Base-by-base conservation (phyloP, 768 basidiomycete genomes). In the Leccinum disarticulatum region DNA sequence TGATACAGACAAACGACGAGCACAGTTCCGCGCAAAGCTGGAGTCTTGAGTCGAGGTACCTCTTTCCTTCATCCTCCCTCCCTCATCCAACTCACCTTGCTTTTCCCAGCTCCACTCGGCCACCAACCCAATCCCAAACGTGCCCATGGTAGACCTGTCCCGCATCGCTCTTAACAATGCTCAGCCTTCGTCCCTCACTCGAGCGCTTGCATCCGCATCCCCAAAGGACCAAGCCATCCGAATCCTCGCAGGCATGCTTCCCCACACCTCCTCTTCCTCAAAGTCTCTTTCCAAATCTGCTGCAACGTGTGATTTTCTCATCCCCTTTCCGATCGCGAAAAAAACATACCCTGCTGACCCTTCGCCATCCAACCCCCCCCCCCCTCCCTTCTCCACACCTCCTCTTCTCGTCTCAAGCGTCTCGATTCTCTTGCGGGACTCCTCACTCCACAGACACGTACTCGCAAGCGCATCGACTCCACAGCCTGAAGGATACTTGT, bases 111-210 rank as follows among this genome's bases (percentile, higher is more conserved):
- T 87, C 46, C 82, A 91, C 66, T 52, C 71, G 4, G 76, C 76
- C 56, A 65, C 67, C 31, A 52, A 60, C 3, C 65, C 77, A n/a
- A 63, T 85, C 17, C 88, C 90, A 33, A 72, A 76, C 10, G 73
- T 91, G 30, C 91, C 90, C 38, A 66, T 83, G 57, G 87, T 88
- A 43, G 80, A 85, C 67, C 74, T 93, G 6, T 89, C 91, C 55
- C 74, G 78, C 56, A 78, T 93, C 28, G 71, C 77, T n/a, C 66
- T 74, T 38, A 61, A 55, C 14, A 66, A 77, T 4, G 68, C 76
- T 14, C 88, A 88, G 68, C 77, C 85, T 8, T 88, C 91, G 30
- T 80, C 84, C 48, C 77, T 92, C 31, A 91, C 89, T 6, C 83
- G 85, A 22, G 81, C 82, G 17, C 79, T 92, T 54, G 87, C 87